A percentile compares a stretch with the other conserved stretches of the same genome.
Conservation (phyloP, 306 rosid species). For the Malus sylvestris region DNA sequence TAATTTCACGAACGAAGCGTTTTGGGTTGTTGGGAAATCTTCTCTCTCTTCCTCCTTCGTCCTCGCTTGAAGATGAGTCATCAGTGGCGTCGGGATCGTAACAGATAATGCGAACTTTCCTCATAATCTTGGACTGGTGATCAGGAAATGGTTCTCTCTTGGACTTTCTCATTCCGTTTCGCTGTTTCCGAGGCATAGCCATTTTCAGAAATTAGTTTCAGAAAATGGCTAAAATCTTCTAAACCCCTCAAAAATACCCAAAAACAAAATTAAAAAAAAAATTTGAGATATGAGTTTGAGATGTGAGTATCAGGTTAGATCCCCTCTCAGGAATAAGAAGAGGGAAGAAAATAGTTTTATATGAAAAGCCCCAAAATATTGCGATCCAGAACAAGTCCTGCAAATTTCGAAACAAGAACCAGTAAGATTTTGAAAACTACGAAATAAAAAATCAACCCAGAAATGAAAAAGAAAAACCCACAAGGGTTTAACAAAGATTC, state of each 20-base stretch:
- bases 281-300: constrained; percentile 13
- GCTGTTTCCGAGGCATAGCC: constrained; percentile 26
- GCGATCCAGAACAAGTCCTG: constrained; percentile 73
- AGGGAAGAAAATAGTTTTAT: constrained; percentile 45
- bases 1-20: constrained; percentile 25
- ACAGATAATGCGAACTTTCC: constrained; percentile 51
- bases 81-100: constrained; percentile 74
- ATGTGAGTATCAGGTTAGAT: constrained; percentile 33
- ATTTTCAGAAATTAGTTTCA: neutral
- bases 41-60: constrained; percentile 26
- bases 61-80: constrained; percentile 56
- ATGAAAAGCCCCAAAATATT: constrained; percentile 57
- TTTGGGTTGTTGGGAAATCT: neutral
- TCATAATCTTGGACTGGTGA: constrained; percentile 16
- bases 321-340: constrained; percentile 63
- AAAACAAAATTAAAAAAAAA: neutral
- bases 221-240: neutral
- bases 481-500: neutral
- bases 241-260: constrained; percentile 29
- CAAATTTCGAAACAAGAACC: neutral
- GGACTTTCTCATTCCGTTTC: neutral
- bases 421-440: neutral
- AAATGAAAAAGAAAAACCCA: neutral
- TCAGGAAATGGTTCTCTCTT: constrained; percentile 4
- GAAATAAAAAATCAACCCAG: neutral